Evolutionary conservation across 352 stramenopile genomes (phyloP).

Genomic region (Phytophthora syringae): DNA sequence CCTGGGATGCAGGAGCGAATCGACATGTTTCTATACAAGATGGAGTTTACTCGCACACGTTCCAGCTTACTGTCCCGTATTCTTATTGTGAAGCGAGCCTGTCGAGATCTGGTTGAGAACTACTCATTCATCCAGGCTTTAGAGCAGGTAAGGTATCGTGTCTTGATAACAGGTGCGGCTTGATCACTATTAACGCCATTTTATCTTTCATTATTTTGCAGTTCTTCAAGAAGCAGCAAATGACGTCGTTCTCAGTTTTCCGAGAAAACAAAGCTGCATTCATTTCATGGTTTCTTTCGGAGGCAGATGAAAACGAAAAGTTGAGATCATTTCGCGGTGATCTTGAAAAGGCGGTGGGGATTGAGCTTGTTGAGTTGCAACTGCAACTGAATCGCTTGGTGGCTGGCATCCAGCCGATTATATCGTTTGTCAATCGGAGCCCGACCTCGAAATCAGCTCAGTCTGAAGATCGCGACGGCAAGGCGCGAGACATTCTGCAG

Average conservation of each 20-base stretch:
- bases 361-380: conserved; percentile 72
- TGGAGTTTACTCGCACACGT: conserved; percentile 62
- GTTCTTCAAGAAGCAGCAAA: conserved; percentile 55
- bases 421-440: conserved; percentile 55
- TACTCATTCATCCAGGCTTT: conserved; percentile 65
- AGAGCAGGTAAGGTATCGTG: conserved; percentile 39
- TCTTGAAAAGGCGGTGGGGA: conserved; percentile 50
- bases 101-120: conserved; percentile 73
- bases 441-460: conserved; percentile 11
- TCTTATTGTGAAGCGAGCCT: conserved; percentile 67
- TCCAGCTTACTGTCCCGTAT: conserved; percentile 52
- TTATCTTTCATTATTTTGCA: conserved; percentile 12
- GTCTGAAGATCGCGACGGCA: conserved; percentile 41
- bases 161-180: not conserved
- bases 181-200: not conserved
- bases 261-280: conserved; percentile 38
- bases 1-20: conserved; percentile 64
- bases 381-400: conserved; percentile 68
- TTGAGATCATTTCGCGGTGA: conserved; percentile 62
- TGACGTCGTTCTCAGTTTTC: conserved; percentile 49
- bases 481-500: conserved; percentile 54
- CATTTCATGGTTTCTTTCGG: conserved; percentile 37
- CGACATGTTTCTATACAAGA: conserved; percentile 81
- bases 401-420: conserved; percentile 48
- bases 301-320: conserved; percentile 68